Percentiles rank a stretch among this genome's conserved stretches.
Evolutionary conservation across 129 eudicot species (phyloP).

Genomic region (Arctium lappa): DNA sequence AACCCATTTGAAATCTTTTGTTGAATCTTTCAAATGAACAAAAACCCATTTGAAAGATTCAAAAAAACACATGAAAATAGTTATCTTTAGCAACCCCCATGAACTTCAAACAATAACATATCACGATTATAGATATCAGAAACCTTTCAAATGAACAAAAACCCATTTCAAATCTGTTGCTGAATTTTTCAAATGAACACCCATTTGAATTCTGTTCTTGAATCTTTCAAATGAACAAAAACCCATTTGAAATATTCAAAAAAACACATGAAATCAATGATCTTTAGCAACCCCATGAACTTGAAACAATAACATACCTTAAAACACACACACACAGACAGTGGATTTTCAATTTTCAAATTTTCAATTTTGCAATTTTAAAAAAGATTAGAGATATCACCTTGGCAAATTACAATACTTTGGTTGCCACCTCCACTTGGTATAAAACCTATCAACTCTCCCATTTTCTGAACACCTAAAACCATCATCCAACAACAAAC

Average conservation of each 20-base stretch:
- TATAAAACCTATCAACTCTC: conserved; percentile 59
- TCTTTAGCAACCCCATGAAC: not conserved
- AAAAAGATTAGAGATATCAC: conserved; percentile 10
- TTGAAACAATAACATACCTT: not conserved
- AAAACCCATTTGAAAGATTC: not conserved
- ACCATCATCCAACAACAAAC: conserved; percentile 71
- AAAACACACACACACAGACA: conserved; percentile 5
- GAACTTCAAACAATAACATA: not conserved
- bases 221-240: no score
- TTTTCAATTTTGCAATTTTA: no score
- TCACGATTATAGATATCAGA: no score
- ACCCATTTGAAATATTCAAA: no score
- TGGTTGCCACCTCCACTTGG: conserved; percentile 95
- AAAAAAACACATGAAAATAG: not conserved
- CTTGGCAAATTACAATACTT: conserved; percentile 83
- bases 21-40: no score
- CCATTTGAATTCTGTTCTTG: no score
- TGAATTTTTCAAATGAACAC: no score
- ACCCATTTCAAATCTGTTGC: no score
- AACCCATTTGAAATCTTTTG: no score
- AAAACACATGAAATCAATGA: no score
- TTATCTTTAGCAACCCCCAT: not conserved
- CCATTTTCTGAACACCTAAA: conserved; percentile 82
- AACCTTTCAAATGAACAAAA: no score
- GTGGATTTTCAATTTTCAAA: not conserved